Evolutionary conservation across 257 asterid genomes (phyloP).

Genomic region (Solanum habrochaites): DNA sequence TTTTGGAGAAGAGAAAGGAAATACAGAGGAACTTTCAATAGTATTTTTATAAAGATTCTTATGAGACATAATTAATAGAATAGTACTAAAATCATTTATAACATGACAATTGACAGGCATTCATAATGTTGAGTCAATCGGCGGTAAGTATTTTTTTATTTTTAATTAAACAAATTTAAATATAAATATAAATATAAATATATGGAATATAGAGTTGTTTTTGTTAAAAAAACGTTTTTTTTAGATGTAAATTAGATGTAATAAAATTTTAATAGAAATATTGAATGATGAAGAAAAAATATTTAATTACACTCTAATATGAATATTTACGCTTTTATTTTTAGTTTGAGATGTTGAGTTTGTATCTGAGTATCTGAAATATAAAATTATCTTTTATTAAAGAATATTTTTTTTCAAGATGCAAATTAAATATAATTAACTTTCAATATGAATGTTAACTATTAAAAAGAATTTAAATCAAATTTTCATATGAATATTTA

Average conservation of each 20-base stretch:
- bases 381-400: fast-evolving
- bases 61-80: neutral
- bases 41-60: neutral
- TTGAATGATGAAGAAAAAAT: fast-evolving
- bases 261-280: too few species aligned
- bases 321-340: too few species aligned
- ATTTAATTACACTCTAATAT: too few species aligned
- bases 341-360: fast-evolving
- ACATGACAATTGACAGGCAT: neutral
- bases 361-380: too few species aligned
- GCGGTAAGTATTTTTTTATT: too few species aligned
- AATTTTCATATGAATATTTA: too few species aligned
- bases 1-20: neutral
- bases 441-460: too few species aligned
- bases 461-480: fast-evolving
- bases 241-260: too few species aligned
- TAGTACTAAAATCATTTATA: neutral
- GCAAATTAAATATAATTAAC: too few species aligned
- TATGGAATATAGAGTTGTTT: fast-evolving
- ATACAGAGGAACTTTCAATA: constrained; percentile 10
- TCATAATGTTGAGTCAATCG: neutral
- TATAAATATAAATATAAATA: too few species aligned
- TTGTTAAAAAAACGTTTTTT: fast-evolving
- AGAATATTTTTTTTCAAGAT: fast-evolving
- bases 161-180: fast-evolving